Percentiles rank a stretch among this genome's conserved stretches.
Evolutionary conservation across 495 filamentous ascomycete genomes (phyloP).

Genomic region (Aspergillus diversus): DNA sequence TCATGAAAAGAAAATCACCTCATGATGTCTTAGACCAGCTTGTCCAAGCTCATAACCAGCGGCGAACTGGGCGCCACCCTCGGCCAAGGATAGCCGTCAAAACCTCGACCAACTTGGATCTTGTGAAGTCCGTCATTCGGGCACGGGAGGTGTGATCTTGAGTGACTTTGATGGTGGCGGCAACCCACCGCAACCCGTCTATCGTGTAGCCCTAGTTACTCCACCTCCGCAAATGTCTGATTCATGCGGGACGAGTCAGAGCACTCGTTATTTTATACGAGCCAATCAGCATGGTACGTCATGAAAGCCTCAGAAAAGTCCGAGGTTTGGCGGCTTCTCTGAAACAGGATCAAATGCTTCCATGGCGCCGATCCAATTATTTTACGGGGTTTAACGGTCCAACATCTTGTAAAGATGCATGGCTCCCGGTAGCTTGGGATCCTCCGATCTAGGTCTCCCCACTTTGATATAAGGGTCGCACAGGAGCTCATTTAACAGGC

Average conservation of each 20-base stretch:
- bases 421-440: not conserved
- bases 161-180: not conserved
- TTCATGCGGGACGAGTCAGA: conserved; percentile 17
- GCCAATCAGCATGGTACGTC: conserved; percentile 2
- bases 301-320: conserved; percentile 9
- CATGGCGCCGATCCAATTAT: not conserved
- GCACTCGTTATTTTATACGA: not conserved
- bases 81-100: conserved; percentile 3
- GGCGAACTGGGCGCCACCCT: conserved; percentile 12
- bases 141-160: not conserved
- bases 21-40: conserved; percentile 6
- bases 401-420: conserved; percentile 6
- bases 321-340: conserved; percentile 16
- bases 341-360: not conserved
- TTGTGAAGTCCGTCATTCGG: conserved; percentile 1
- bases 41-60: conserved; percentile 3
- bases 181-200: not conserved
- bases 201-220: not conserved
- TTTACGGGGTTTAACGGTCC: not conserved
- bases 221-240: not conserved
- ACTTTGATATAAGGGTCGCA: conserved; percentile 10
- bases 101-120: not conserved
- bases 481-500: not conserved
- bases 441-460: not conserved
- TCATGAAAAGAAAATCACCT: not conserved